Conservation (phyloP, 176 grass and related monocot species). For the Oryza longistaminata region DNA sequence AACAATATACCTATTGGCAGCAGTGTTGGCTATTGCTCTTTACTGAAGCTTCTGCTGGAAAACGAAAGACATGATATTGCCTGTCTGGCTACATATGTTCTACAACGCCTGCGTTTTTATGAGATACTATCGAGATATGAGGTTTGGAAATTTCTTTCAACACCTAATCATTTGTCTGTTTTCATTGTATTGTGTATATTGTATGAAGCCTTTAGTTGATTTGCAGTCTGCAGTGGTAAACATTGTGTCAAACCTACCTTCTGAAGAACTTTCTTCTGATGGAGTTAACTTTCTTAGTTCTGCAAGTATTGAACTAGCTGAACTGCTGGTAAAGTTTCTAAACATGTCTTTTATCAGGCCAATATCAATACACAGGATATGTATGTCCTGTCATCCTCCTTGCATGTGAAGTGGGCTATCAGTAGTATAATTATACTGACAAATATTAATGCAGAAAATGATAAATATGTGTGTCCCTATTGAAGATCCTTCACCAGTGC, state of each 20-base stretch:
- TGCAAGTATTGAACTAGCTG: conserved; percentile 70
- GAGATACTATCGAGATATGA: conserved; percentile 89
- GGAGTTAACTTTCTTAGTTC: conserved; percentile 55
- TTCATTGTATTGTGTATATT: conserved; percentile 27
- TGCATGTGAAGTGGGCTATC: conserved; percentile 16
- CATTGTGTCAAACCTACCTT: conserved; percentile 50
- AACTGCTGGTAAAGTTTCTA: conserved; percentile 66
- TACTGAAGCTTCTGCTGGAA: conserved; percentile 81
- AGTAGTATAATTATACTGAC: conserved; percentile 31
- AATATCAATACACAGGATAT: conserved; percentile 20
- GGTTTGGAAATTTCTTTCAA: conserved; percentile 43
- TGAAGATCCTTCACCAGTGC: conserved; percentile 71
- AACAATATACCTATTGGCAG: conserved; percentile 50
- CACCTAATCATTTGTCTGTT: conserved; percentile 17
- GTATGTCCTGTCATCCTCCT: conserved; percentile 19
- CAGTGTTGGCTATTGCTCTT: conserved; percentile 77
- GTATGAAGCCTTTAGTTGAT: conserved; percentile 41
- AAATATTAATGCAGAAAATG: conserved; percentile 74
- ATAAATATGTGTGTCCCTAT: conserved; percentile 70
- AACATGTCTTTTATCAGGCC: conserved; percentile 1
- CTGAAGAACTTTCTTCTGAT: conserved; percentile 53
- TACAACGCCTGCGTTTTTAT: conserved; percentile 83
- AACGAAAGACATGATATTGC: conserved; percentile 87
- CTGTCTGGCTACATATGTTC: conserved; percentile 65
- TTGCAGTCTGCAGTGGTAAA: conserved; percentile 73